phyloP scores from a whole-genome alignment of 1,284 basidiomycete genomes.

The Ceratobasidium sp. region DNA sequence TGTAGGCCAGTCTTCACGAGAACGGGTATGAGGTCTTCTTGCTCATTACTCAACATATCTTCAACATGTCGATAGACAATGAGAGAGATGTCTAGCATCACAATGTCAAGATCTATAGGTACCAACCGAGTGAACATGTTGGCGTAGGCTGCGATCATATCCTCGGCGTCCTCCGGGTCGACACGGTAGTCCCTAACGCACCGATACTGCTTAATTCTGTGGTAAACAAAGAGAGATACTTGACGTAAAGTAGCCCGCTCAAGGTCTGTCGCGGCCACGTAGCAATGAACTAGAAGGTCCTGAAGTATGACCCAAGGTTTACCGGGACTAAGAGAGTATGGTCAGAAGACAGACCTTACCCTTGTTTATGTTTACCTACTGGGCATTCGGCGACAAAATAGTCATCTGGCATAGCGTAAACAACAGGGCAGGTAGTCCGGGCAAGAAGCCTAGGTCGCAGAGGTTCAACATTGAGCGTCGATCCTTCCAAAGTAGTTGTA shows the following conservation, averaged over 20 bases:
- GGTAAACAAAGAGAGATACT: background rate
- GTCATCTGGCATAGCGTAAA: constrained; percentile 19
- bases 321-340: background rate
- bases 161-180: constrained; percentile 5
- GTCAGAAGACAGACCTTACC: background rate
- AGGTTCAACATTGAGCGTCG: background rate
- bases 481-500: constrained; percentile 12
- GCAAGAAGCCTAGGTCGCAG: background rate
- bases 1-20: background rate
- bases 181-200: background rate
- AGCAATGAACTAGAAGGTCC: constrained; percentile 4
- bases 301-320: constrained; percentile 15
- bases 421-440: constrained; percentile 3
- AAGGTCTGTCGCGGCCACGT: background rate
- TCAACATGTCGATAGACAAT: background rate
- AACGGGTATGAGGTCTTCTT: background rate
- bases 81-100: background rate
- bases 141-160: background rate
- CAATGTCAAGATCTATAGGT: background rate
- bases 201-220: background rate
- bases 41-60: background rate
- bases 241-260: constrained; percentile 2
- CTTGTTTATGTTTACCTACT: background rate
- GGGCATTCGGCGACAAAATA: background rate
- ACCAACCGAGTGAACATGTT: background rate